Conservation (phyloP, 1,284 basidiomycete species). For the Sanghuangporus weigelae region DNA sequence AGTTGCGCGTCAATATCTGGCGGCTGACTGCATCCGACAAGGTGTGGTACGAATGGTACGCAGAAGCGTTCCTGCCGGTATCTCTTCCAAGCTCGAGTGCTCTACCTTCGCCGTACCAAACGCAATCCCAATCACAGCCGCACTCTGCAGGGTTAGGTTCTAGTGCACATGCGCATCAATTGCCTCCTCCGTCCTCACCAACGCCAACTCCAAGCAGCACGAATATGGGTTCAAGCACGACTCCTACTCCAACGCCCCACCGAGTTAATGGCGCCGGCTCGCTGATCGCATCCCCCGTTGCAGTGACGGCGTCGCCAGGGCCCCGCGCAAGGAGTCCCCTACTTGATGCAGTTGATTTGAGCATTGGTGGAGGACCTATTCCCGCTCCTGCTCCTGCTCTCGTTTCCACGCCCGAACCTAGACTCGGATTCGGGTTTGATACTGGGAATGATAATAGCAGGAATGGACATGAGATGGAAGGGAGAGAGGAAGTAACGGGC, state of each 20-base stretch:
- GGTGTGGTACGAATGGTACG: conserved; percentile 99
- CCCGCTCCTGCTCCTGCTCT: background rate
- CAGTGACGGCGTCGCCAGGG: conserved; percentile 45
- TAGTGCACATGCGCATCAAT: conserved; percentile 15
- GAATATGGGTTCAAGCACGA: background rate
- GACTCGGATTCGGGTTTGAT: conserved; percentile 11
- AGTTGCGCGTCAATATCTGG: conserved; percentile 94
- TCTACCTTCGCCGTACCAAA: conserved; percentile 21
- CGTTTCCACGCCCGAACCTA: conserved; percentile 8
- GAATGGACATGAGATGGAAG: conserved; percentile 2
- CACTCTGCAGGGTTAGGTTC: background rate
- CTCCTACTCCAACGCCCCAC: conserved; percentile 14
- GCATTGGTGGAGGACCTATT: conserved; percentile 22
- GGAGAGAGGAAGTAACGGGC: conserved; percentile 23
- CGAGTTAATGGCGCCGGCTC: conserved; percentile 22
- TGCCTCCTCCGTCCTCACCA: background rate
- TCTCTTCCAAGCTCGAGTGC: conserved; percentile 16
- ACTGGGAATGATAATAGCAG: background rate
- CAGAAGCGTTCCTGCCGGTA: conserved; percentile 84
- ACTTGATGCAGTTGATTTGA: conserved; percentile 51
- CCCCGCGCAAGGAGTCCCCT: conserved; percentile 37
- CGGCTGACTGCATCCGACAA: conserved; percentile 81
- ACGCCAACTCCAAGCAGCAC: background rate
- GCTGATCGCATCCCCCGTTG: conserved; percentile 30
- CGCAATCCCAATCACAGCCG: background rate